Percentiles rank a stretch among this genome's conserved stretches.
These are phyloP conservation scores for Silybum marianum DNA, from an alignment of 129 eudicot genomes.

Conservation along the genomic window DNA sequence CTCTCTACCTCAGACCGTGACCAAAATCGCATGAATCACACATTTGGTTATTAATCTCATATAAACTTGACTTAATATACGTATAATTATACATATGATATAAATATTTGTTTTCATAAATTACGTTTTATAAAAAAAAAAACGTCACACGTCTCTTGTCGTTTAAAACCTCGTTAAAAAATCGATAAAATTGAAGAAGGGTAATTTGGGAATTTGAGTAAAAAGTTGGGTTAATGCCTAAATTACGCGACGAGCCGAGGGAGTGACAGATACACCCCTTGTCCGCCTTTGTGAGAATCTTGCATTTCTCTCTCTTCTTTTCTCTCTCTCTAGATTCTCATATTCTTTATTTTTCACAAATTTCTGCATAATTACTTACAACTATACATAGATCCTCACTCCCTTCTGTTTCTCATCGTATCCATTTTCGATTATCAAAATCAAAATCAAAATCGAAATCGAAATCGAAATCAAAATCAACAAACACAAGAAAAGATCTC, in stretches of 20 bases:
- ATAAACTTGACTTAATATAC: no score
- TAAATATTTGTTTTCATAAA: no score
- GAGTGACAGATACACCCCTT: constrained; percentile 4
- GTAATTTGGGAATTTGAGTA: neutral
- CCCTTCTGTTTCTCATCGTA: constrained; percentile 16
- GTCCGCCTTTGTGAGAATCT: constrained; percentile 17
- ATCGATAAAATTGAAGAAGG: neutral
- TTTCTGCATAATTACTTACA: constrained; percentile 17
- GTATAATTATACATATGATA: no score
- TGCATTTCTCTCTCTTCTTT: neutral
- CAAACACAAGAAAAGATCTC: neutral
- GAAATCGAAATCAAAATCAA: constrained; percentile 18
- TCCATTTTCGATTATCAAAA: constrained; percentile 23
- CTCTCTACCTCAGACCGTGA: no score
- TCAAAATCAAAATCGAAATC: constrained; percentile 32
- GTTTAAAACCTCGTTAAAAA: neutral
- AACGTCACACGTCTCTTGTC: no score
- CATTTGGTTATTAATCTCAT: no score
- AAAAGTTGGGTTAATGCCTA: neutral
- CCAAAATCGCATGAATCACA: no score
- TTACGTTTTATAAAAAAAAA: no score
- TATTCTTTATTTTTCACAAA: constrained; percentile 21
- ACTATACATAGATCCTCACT: constrained; percentile 27
- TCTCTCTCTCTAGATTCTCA: constrained; percentile 29
- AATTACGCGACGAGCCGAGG: constrained; percentile 29